Evolutionary conservation across 495 filamentous ascomycete genomes (phyloP).

Genomic region (Aspergillus nanangensis): DNA sequence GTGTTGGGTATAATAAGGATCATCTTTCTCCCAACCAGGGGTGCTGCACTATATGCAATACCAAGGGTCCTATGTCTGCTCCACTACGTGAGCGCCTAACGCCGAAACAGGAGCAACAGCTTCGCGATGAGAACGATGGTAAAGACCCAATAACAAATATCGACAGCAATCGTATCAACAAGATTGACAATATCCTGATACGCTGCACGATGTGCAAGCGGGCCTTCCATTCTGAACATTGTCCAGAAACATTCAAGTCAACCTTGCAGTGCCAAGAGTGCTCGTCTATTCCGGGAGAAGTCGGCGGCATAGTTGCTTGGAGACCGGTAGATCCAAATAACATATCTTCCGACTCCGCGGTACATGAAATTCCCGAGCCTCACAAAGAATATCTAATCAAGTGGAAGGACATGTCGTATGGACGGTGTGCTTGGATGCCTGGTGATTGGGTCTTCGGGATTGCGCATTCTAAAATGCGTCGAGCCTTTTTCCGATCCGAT

Average conservation of each 20-base stretch:
- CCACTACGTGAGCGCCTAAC: slow-evolving; percentile 69
- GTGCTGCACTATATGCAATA: slow-evolving; percentile 64
- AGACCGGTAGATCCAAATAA: slow-evolving; percentile 54
- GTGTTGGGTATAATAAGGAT: slow-evolving; percentile 62
- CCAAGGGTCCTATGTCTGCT: slow-evolving; percentile 54
- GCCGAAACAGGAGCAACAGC: slow-evolving; percentile 73
- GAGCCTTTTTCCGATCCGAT: slow-evolving; percentile 67
- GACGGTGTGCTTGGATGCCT: slow-evolving; percentile 75
- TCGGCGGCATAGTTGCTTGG: slow-evolving; percentile 81
- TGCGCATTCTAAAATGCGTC: slow-evolving; percentile 57
- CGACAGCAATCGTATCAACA: slow-evolving; percentile 62
- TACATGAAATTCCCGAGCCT: slow-evolving; percentile 59
- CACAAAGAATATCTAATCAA: slow-evolving; percentile 88
- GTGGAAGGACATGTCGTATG: slow-evolving; percentile 76
- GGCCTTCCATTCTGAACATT: slow-evolving; percentile 78
- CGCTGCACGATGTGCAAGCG: slow-evolving; percentile 73
- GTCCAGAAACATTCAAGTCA: slow-evolving; percentile 43
- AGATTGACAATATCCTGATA: slow-evolving; percentile 70
- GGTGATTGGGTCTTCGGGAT: slow-evolving; percentile 88
- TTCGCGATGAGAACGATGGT: slow-evolving; percentile 70
- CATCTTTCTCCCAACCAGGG: slow-evolving; percentile 61
- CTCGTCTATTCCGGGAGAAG: slow-evolving; percentile 48
- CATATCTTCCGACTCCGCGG: slow-evolving; percentile 27
- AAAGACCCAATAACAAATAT: slow-evolving; percentile 69
- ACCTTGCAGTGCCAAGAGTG: slow-evolving; percentile 80